Conservation (phyloP, 106 monocot genomes). For the Iris macrosiphon region DNA sequence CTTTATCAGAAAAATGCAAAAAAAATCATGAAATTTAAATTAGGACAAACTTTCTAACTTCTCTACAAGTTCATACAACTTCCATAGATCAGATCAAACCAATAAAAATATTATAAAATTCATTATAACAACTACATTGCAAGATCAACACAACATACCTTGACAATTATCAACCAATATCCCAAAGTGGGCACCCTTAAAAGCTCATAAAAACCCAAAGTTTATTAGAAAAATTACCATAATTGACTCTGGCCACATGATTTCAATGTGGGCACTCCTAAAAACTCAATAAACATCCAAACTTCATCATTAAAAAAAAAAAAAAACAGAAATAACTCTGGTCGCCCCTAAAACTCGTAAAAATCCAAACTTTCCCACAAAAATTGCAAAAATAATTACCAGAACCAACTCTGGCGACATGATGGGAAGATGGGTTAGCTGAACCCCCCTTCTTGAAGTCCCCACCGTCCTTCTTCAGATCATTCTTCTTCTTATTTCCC, state of each 20-base stretch:
- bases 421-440: too few relatives aligned
- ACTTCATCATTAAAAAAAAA: neutral
- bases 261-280: neutral
- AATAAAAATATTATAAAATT: too few relatives aligned
- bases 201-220: neutral
- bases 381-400: conserved; percentile 20
- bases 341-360: neutral
- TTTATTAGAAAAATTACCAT: neutral
- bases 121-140: neutral
- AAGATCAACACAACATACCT: neutral
- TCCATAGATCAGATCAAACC: too few relatives aligned
- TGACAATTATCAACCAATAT: neutral
- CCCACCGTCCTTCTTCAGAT: conserved; percentile 9
- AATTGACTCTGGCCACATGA: neutral
- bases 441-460: conserved; percentile 42
- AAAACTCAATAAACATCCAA: too few relatives aligned
- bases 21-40: neutral
- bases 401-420: conserved; percentile 28
- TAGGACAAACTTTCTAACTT: too few relatives aligned
- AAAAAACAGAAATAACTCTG: neutral
- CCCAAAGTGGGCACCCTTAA: neutral
- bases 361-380: neutral
- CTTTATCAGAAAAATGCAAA: neutral
- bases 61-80: too few relatives aligned
- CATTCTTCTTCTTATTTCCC: conserved; percentile 8